Evolutionary conservation across 1,284 basidiomycete species (phyloP), one percentile per base, ranked within the genome.

Genomic region (Singerocomus inundabilis): DNA sequence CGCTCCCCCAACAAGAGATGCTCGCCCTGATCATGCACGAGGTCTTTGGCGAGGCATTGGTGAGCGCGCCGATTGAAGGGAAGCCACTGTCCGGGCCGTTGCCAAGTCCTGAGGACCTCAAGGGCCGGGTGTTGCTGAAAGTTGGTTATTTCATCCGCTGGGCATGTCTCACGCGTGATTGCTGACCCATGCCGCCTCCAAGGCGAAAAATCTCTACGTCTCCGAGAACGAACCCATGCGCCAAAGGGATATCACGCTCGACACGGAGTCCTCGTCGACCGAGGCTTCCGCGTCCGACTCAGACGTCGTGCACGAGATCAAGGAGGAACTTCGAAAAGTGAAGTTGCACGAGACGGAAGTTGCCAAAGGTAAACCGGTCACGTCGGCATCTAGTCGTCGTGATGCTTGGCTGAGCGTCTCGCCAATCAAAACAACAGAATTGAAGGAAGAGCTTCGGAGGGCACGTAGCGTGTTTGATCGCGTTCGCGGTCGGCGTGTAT

Each of bases 51-150:
- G 81, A 87, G 29, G 74, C 78, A 25, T 76, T 99, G 11, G 75
- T 96, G 24, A 77, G 75, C 32, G 79, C 77, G 0, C 85, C 82
- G 0, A 67, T 85, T 1, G 75, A 78, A 34, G 72, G 76, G 30
- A 69, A 75, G 26, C 74, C 72, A 6, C 71, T 71, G 50, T 70
- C 88, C 21, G 73, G 77, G 0, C 63, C 63, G 26, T 64, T 98
- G 35, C 97, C 96, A 0, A 96, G 91, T 63, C 97, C 97, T 0
- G 87, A 94, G 53, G 81, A 89, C 30, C 76, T 99, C 44, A 88
- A 82, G 64, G 84, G 85, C 11, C 82, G 82, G 56, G 81, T 99
- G 33, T 63, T 99, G 45, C 72, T 99, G 59, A 99, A 99, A 78
- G 88, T 85, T 47, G 43, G 64, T 62, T 12, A 11, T 46, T 18